A percentile compares a stretch with the other conserved stretches of the same genome.
phyloP scores from a whole-genome alignment of 116 monocot genomes.

The Dioscorea cayenensis region DNA sequence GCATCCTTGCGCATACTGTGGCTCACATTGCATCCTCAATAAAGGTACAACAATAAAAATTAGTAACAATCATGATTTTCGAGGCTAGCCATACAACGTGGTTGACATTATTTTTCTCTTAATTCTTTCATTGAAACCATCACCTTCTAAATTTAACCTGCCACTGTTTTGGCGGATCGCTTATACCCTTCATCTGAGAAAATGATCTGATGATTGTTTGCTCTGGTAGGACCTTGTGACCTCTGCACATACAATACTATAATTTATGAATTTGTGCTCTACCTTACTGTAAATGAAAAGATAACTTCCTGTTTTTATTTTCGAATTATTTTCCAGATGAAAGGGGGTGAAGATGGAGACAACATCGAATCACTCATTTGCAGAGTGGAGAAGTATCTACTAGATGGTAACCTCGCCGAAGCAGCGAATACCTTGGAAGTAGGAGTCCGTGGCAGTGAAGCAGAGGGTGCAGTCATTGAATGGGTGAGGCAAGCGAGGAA shows the following conservation, averaged over 20 bases:
- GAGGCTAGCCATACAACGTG: not conserved
- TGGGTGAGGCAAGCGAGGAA: slow-evolving; percentile 73
- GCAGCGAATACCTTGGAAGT: slow-evolving; percentile 75
- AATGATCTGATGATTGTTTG: not conserved
- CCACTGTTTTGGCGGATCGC: not conserved
- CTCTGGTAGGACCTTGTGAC: not conserved
- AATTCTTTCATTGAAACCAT: not conserved
- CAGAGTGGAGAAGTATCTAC: slow-evolving; percentile 58
- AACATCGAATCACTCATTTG: slow-evolving; percentile 82
- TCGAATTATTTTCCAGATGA: slow-evolving; percentile 47
- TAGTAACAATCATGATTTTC: not conserved
- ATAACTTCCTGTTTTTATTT: not conserved
- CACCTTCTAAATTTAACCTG: not conserved
- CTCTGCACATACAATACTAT: too few relatives aligned
- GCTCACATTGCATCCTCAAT: slow-evolving; percentile 81
- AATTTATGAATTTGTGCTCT: too few relatives aligned
- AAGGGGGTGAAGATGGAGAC: slow-evolving; percentile 51
- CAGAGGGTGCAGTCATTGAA: slow-evolving; percentile 38
- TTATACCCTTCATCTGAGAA: not conserved
- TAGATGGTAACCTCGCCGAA: slow-evolving; percentile 62
- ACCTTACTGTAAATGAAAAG: too few relatives aligned
- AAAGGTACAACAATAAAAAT: slow-evolving; percentile 46
- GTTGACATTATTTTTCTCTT: not conserved
- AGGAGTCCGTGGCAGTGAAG: slow-evolving; percentile 71
- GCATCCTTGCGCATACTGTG: slow-evolving; percentile 74